Evolutionary conservation across 306 rosid genomes (phyloP), one percentile per base, ranked within the genome.

Genomic region (Cotoneaster glaucophyllus): DNA sequence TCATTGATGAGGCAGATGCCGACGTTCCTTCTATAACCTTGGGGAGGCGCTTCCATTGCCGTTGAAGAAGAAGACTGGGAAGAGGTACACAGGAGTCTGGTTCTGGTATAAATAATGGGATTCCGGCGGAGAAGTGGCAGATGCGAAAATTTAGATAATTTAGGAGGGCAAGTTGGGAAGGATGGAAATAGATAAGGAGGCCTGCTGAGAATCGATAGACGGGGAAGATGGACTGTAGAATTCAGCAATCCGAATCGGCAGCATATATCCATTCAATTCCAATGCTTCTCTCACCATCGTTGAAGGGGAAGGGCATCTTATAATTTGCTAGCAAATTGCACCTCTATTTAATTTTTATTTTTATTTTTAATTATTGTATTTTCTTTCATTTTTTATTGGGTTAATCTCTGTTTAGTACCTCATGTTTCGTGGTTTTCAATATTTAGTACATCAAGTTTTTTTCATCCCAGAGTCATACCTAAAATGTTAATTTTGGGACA

Each of bases 11-110:
- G 93, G 45, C 96, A 95, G 58, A 95, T 82, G 24, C 93, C 97
- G 24, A 87, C 97, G 79, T 95, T 95, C 72, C 80, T 85, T 52
- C 97, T 88, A 73, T 95, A 95, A 69, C 96, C 97, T 84, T 86
- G 75, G 5, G 97, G 96, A 70, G 98, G 86, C 67, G 85, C 78
- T 77, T 95, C 97, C 98, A 95, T 95, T 19, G 96, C 82, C 21
- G 82, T 70, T 5, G 79, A 54, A 0, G 75, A 78, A 3, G 77
- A 61, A 52, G 85, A 61, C n/a, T 32, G 75, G 61, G 64, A 74
- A 37, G 25, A 34, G 65, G 21, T 45, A 78, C 69, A 57, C 64
- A 28, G 66, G 25, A 31, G 58, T 41, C 10, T 37, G 44, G 22
- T 43, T 41, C 13, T 28, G 41, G 26, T 58, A 29, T 32, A 41